Percentiles rank a stretch among this genome's conserved stretches.
phyloP scores from a whole-genome alignment of 169 alveolate genomes.

The Babesia ovata region DNA sequence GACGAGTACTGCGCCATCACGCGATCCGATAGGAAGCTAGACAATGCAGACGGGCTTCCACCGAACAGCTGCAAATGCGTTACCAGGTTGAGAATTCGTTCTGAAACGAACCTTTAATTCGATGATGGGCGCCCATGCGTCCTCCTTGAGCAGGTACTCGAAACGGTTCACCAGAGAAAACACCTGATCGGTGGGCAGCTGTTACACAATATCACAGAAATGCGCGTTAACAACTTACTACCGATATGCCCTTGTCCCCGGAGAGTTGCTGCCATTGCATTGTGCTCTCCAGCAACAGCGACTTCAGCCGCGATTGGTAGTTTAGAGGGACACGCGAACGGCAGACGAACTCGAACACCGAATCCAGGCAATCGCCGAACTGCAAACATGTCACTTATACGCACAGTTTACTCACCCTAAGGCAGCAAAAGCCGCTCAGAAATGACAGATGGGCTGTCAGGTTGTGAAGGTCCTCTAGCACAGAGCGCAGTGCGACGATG shows the following conservation, averaged over 20 bases:
- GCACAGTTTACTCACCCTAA: conserved; percentile 10
- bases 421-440: conserved; percentile 27
- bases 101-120: neutral
- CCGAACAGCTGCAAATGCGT: neutral
- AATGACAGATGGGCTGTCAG: conserved; percentile 1
- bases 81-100: neutral
- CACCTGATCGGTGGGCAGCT: neutral
- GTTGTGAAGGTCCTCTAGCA: conserved; percentile 11
- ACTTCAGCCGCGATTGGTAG: conserved; percentile 15
- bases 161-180: conserved; percentile 1
- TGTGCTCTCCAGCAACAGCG: conserved; percentile 2
- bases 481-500: neutral
- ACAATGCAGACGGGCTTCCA: conserved; percentile 1
- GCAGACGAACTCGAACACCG: conserved; percentile 9
- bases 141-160: conserved; percentile 1
- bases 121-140: neutral
- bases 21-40: conserved; percentile 1
- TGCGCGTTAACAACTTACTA: neutral
- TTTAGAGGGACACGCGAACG: conserved; percentile 26
- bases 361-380: conserved; percentile 45
- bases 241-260: neutral
- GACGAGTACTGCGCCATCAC: conserved; percentile 11
- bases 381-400: neutral
- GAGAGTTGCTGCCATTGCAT: neutral
- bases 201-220: neutral